Evolutionary conservation across 2,329 filamentous ascomycete species (phyloP), one percentile per base, ranked within the genome.

Genomic region (Ophiostoma ulmi): DNA sequence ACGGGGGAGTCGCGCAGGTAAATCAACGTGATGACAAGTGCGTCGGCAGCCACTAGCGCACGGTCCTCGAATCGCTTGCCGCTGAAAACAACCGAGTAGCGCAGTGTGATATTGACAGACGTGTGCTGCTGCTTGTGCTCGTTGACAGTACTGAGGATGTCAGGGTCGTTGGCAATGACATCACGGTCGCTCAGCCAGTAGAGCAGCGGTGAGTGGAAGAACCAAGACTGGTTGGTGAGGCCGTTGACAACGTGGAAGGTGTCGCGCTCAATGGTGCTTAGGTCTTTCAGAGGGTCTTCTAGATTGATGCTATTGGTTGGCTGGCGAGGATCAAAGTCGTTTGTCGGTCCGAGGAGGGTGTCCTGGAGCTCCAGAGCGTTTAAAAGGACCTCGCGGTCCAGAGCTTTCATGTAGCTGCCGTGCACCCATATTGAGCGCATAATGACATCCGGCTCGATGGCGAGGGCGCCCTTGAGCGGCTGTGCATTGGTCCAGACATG

Each of bases 381-480:
- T 41, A 86, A 81, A 64, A 94, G 81, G 13, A 94, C 84, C 7
- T 88, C 82, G 69, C 83, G 83, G 68, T 91, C 83, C 48, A 94
- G 83, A 13, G 91, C 91, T 75, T 88, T 84, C 89, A 94, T 94
- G 77, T 93, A 93, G 77, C 86, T 90, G 73, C 90, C 91, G 76
- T 94, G 91, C 20, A 94, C 85, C 91, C 91, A 94, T 70, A 92
- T 86, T 71, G 91, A 91, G 74, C 91, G 90, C 87, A 94, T 91
- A 70, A 91, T 87, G n/a, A 94, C 88, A 77, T 94, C 91, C 4
- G 89, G 85, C 69, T 83, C 80, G 64, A 83, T 81, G 48, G 69
- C 65, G 36, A 80, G 77, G 5, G 80, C 79, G 67, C 86, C 85
- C 48, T 85, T 80, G 70, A 91, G 81, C 38, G 89, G 87, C 72